Evolutionary conservation across 176 grass and related monocot species (phyloP).

Genomic region (Saccharum spontaneum): DNA sequence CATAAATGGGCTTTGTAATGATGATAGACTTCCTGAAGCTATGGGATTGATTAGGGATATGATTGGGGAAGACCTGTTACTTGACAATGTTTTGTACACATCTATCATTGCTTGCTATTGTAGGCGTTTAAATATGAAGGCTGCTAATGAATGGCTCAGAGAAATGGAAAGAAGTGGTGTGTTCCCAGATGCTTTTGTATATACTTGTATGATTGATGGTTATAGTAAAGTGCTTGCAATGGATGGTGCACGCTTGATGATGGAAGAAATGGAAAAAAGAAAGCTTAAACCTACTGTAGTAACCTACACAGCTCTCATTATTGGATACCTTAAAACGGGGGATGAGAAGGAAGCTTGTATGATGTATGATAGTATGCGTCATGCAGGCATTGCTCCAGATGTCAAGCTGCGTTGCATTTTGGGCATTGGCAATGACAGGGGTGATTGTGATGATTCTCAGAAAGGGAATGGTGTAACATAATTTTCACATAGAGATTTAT

Average conservation of each 20-base stretch:
- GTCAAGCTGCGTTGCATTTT: slow-evolving; percentile 43
- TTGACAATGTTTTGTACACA: slow-evolving; percentile 54
- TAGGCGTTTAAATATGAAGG: slow-evolving; percentile 57
- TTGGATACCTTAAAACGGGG: slow-evolving; percentile 52
- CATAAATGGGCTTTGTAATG: slow-evolving; percentile 56
- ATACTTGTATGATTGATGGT: slow-evolving; percentile 66
- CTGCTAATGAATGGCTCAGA: slow-evolving; percentile 42
- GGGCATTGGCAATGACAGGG: slow-evolving; percentile 12
- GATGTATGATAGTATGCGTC: slow-evolving; percentile 46
- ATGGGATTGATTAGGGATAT: slow-evolving; percentile 51
- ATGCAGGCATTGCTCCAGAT: slow-evolving; percentile 59
- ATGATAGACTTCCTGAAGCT: slow-evolving; percentile 46
- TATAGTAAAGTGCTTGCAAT: slow-evolving; percentile 60
- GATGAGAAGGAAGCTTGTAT: slow-evolving; percentile 27
- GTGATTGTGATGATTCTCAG: neutral
- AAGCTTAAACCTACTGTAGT: slow-evolving; percentile 51
- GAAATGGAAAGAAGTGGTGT: slow-evolving; percentile 50
- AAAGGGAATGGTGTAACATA: slow-evolving; percentile 11
- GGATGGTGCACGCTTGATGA: slow-evolving; percentile 45
- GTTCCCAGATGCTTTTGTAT: slow-evolving; percentile 60
- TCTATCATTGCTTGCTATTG: slow-evolving; percentile 65
- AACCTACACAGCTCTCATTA: slow-evolving; percentile 64
- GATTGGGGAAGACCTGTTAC: slow-evolving; percentile 26
- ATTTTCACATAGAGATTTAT: slow-evolving; percentile 12
- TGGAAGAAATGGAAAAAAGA: slow-evolving; percentile 61